Evolutionary conservation across 331 rosid genomes (phyloP).

Genomic region (Malus hybrid): DNA sequence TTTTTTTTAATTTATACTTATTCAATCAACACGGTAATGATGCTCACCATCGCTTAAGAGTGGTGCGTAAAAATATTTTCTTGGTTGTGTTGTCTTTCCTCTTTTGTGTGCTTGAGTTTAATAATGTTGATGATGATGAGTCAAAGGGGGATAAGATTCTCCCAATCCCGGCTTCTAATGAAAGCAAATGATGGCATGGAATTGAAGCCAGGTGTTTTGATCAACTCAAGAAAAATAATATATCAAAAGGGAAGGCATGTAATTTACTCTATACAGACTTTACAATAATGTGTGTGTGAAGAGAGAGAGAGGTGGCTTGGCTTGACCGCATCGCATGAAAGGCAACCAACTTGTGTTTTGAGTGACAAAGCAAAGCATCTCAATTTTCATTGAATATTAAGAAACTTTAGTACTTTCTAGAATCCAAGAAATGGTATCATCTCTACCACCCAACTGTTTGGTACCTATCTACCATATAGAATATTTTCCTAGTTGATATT

Average conservation of each 20-base stretch:
- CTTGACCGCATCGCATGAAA: conserved; percentile 35
- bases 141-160: conserved; percentile 45
- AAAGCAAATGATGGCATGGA: conserved; percentile 49
- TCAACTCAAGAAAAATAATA: conserved; percentile 25
- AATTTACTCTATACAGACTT: conserved; percentile 11
- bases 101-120: conserved; percentile 12
- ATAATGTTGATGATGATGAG: conserved; percentile 34
- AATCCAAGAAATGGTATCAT: conserved; percentile 38
- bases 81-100: not conserved
- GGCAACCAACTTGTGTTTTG: conserved; percentile 13
- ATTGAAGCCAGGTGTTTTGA: conserved; percentile 31
- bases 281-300: not conserved
- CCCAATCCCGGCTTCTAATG: conserved; percentile 32
- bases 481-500: not conserved
- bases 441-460: not conserved
- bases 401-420: conserved; percentile 24
- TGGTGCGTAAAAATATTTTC: too few species aligned
- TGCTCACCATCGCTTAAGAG: too few species aligned
- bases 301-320: conserved; percentile 17
- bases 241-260: conserved; percentile 7
- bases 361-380: conserved; percentile 31
- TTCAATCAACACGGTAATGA: too few species aligned
- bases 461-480: not conserved
- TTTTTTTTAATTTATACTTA: too few species aligned
- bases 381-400: not conserved